Base-by-base conservation (phyloP, 1,139 yeast species). In the Pneumocystis murina region DNA sequence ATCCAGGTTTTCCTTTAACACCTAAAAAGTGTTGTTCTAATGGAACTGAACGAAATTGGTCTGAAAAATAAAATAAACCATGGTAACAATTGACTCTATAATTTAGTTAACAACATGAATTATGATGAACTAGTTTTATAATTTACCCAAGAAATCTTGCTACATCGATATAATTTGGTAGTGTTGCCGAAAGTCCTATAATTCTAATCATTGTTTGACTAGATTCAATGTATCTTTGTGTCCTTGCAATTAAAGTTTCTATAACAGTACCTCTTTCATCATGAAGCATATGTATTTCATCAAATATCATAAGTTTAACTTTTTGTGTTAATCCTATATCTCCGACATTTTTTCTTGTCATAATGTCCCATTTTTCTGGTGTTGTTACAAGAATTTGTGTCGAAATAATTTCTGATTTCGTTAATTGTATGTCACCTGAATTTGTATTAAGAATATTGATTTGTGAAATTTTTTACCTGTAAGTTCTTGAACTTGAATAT, bases 321-420 rank as follows among this genome's bases (percentile, higher is more conserved):
- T 89, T 90, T 17, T 87, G 83, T 2, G 89, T 94, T 57, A 92
- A 76, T 67, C 91, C 96, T 62, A 84, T 85, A 71, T 90, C 97
- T 64, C 97, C 92, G 62, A 78, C 80, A 36, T 67, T 64, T 71
- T 92, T 92, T 72, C 98, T 81, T 0, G 98, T 92, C 1, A 92
- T 97, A 12, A 92, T 97, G 77, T 92, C 99, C 99, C 99, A 92
- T 75, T 92, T 92, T 73, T 92, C 98, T 0, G 98, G 98, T 0
- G 98, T 92, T 0, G 97, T 92, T 7, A 92, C 97, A 69, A 92
- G 87, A 59, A 92, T 80, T 73, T 92, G 98, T 0, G 97, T 92
- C 1, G 82, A 81, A 71, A 84, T 75, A 54, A 92, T 89, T 73
- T 92, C 97, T 16, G 84, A 82, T 69, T 85, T 83, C 0, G 96